A percentile compares a stretch with the other conserved stretches of the same genome.
Conservation (phyloP, 306 rosid genomes). For the Acacia confusa region DNA sequence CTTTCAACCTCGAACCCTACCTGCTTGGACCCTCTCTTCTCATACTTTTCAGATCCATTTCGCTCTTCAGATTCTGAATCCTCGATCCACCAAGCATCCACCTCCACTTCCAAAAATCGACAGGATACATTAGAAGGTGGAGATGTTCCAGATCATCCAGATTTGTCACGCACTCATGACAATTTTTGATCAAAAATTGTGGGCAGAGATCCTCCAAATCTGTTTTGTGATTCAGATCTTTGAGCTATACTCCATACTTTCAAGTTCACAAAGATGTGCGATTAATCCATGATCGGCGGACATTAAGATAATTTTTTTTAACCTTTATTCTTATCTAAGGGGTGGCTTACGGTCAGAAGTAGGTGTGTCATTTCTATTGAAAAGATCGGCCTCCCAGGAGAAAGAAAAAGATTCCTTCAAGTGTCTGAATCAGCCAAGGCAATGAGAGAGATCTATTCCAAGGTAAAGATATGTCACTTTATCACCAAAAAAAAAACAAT, state of each 20-base stretch:
- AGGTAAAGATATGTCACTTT: background rate
- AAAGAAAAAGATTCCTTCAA: conserved; percentile 21
- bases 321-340: background rate
- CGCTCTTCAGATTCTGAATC: too few relatives aligned
- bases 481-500: background rate
- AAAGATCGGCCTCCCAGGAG: conserved; percentile 5
- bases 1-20: too few relatives aligned
- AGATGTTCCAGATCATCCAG: too few relatives aligned
- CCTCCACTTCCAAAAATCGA: too few relatives aligned
- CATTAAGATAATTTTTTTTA: conserved; percentile 11
- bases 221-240: too few relatives aligned
- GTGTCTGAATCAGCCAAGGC: conserved; percentile 25
- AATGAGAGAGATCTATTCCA: conserved; percentile 1
- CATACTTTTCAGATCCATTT: too few relatives aligned
- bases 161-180: too few relatives aligned
- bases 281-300: conserved; percentile 69
- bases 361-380: conserved; percentile 15
- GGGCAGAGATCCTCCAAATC: too few relatives aligned
- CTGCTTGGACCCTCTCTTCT: too few relatives aligned
- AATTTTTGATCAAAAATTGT: too few relatives aligned
- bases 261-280: conserved; percentile 31
- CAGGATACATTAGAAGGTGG: too few relatives aligned
- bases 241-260: conserved; percentile 63
- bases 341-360: conserved; percentile 37
- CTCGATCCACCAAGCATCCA: too few relatives aligned